These are phyloP conservation scores for Trypanosoma scelopori DNA, from an alignment of 208 protist genomes.

Conservation along the genomic window DNA sequence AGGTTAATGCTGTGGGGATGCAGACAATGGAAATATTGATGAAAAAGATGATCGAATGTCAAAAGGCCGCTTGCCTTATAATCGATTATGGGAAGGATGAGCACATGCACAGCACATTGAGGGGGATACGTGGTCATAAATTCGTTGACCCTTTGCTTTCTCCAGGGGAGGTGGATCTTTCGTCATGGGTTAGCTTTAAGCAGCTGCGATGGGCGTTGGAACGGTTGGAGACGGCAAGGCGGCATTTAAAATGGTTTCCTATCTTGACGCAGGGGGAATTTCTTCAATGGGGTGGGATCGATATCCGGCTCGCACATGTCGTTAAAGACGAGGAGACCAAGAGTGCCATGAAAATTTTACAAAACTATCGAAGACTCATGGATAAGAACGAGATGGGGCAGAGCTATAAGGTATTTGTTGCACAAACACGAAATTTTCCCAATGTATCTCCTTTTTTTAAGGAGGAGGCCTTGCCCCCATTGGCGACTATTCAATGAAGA, in stretches of 20 bases:
- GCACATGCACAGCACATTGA: conserved; percentile 88
- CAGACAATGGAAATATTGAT: conserved; percentile 87
- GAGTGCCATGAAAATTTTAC: conserved; percentile 82
- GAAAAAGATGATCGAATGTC: conserved; percentile 83
- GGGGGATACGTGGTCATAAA: conserved; percentile 87
- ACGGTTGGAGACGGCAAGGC: conserved; percentile 76
- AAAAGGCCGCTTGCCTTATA: conserved; percentile 81
- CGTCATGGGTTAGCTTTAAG: conserved; percentile 87
- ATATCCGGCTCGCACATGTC: conserved; percentile 81
- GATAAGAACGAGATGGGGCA: conserved; percentile 84
- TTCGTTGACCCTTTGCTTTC: conserved; percentile 88
- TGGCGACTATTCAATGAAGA: conserved; percentile 22
- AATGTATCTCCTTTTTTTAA: conserved; percentile 84
- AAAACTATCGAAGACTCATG: conserved; percentile 85
- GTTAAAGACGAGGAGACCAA: conserved; percentile 90
- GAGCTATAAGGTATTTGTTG: conserved; percentile 90
- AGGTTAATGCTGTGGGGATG: conserved; percentile 87
- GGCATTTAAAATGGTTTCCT: conserved; percentile 85
- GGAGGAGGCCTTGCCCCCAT: conserved; percentile 69
- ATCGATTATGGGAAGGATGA: conserved; percentile 94
- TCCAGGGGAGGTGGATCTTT: conserved; percentile 92
- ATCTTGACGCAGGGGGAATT: conserved; percentile 86
- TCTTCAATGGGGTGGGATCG: conserved; percentile 83
- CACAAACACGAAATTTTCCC: conserved; percentile 85
- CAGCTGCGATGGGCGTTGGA: conserved; percentile 83